Base-by-base conservation (phyloP, 176 grass and related monocot genomes). In the Paspalum vaginatum region DNA sequence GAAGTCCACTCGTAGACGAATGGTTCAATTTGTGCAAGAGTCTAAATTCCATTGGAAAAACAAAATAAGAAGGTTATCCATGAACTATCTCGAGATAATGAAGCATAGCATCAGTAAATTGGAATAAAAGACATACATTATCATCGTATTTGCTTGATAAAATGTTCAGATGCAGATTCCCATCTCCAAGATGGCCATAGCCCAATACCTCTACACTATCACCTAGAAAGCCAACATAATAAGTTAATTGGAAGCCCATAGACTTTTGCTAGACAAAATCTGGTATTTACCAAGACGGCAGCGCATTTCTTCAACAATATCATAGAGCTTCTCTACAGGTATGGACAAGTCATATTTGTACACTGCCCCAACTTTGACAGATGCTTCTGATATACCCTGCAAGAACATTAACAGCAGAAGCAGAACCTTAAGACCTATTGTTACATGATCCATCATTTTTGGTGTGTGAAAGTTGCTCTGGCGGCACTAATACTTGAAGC, bases 1-100 rank as follows among this genome's bases (percentile, higher is more conserved):
- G 95, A 88, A 43, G 91, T 97, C 95, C 94, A 97, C 83, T 97
- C 94, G 38, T 94, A 98, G 53, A 98, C 92, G 67, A 89, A 95
- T 38, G 95, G 92, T 83, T 98, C 95, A 67, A 98, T 93, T 89
- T 87, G 72, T 62, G 70, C 76, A 24, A 91, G 74, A 72, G 89
- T 87, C 95, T 98, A 77, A 77, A 77, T 52, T 89, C 85, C 77
- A 79, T 60, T 71, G 53, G 75, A 88, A 14, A 76, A 74, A 52
- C 32, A 82, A 62, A 60, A 71, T 72, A 75, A 72, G 57, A 65
- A 79, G 24, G 55, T 46, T 64, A 57, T 75, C 7, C 14, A 8
- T 38, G 74, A 48, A 42, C 2, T 57, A 74, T 70, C 44, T 59
- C 53, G 40, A 57, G 63, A 70, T 12, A 71, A 13, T 50, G 20